phyloP scores from a whole-genome alignment of 257 asterid genomes.

The Avicennia marina region DNA sequence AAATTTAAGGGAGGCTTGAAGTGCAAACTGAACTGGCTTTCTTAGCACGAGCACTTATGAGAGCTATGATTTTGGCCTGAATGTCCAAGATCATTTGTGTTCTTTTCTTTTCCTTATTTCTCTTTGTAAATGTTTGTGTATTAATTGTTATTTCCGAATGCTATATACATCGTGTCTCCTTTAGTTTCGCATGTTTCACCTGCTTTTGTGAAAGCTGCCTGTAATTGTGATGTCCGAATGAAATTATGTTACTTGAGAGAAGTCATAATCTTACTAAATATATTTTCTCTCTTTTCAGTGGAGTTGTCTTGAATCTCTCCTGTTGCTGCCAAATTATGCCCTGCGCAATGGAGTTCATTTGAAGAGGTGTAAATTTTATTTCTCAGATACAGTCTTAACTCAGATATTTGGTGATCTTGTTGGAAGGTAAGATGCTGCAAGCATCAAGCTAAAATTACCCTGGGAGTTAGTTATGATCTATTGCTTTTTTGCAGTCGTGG shows the following conservation, averaged over 20 bases:
- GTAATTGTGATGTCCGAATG: too few relatives aligned
- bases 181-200: too few relatives aligned
- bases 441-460: too few relatives aligned
- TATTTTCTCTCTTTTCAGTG: constrained; percentile 46
- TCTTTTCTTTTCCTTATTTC: background rate
- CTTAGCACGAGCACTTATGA: background rate
- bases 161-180: too few relatives aligned
- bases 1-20: constrained; percentile 10
- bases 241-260: too few relatives aligned
- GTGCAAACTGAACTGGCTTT: background rate
- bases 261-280: constrained; percentile 12
- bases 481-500: background rate
- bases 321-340: constrained; percentile 55
- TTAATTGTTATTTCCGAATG: too few relatives aligned
- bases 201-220: too few relatives aligned
- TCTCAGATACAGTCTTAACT: constrained; percentile 43
- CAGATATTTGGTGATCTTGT: constrained; percentile 66
- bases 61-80: background rate
- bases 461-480: background rate
- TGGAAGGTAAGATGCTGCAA: constrained; percentile 46
- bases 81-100: background rate
- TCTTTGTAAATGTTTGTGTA: background rate
- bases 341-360: constrained; percentile 34
- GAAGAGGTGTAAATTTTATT: constrained; percentile 29
- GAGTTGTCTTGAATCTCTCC: constrained; percentile 71